Base-by-base conservation (phyloP, 73 alveolate genomes). In the Paramecium tetraurelia region DNA sequence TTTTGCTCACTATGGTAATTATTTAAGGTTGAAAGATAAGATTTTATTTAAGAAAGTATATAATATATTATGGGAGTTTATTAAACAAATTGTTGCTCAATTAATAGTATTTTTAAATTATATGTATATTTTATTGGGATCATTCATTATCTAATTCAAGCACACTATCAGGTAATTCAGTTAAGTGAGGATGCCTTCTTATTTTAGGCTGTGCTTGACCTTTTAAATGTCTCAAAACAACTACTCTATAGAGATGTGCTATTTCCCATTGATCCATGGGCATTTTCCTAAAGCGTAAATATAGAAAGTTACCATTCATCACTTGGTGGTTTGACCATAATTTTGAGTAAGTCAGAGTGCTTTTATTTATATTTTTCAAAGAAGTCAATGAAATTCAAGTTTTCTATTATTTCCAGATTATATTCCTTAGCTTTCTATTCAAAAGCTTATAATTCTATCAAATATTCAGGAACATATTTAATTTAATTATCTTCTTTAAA, bases 201-300 rank as follows among this genome's bases (percentile, higher is more conserved):
- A 75, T 75, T 36, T 44, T 75, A 36, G 68, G 18, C 43, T 75
- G 38, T 10, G 58, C 63, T 75, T 75, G 40, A 7, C 87, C 87
- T 36, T 40, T 75, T 10, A 40, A 36, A 40, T 75, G 87, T 40
- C 59, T 75, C 18, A 75, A n/a, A 3, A 75, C 68, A 3, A 75
- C 35, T 0, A 75, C 87, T 75, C 87, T 75, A 36, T 75, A 75
- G 0, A 75, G 29, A 36, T 75, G 87, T 1, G 48, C 87, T 75
- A 75, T 75, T 40, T 75, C 87, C 87, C 87, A 75, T 44, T 75
- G n/a, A 75, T 75, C 87, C 20, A 36, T 7, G 10, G 87, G 87
- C 87, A 75, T 75, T 35, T 75, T 36, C 87, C 69, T 53, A 4
- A 48, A 48, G 6, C 2, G 33, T n/a, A 18, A 7, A 12, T 4